These are phyloP conservation scores for Ophiostoma pallidulum DNA, from an alignment of 2,329 filamentous ascomycete genomes.

Conservation along the genomic window DNA sequence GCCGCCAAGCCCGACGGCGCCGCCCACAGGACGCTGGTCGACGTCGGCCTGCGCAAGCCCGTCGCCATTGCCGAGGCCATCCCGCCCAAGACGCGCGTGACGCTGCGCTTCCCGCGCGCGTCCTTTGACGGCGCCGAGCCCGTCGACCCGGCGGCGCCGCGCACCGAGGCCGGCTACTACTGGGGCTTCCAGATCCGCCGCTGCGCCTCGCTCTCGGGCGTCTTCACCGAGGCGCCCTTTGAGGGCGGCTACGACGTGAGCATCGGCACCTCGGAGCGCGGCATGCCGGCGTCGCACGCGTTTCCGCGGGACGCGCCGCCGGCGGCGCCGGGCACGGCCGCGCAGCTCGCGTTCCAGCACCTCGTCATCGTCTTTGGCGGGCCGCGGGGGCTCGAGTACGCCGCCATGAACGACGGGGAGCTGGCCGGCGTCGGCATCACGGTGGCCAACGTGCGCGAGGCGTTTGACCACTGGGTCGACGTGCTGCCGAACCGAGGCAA, in stretches of 20 bases:
- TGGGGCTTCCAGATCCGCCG: slow-evolving; percentile 72
- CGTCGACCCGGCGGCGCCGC: slow-evolving; percentile 58
- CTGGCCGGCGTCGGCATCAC: slow-evolving; percentile 52
- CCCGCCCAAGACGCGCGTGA: slow-evolving; percentile 63
- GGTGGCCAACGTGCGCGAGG: slow-evolving; percentile 52
- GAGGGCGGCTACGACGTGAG: slow-evolving; percentile 73
- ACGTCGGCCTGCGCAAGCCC: slow-evolving; percentile 46
- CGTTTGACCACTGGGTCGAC: slow-evolving; percentile 82
- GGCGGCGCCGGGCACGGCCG: slow-evolving; percentile 14
- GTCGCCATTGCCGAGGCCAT: slow-evolving; percentile 51
- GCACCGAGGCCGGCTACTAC: slow-evolving; percentile 71
- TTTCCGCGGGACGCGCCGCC: slow-evolving; percentile 34
- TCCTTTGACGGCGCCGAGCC: slow-evolving; percentile 42
- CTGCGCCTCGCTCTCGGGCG: slow-evolving; percentile 54
- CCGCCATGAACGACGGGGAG: slow-evolving; percentile 51
- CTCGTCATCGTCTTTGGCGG: slow-evolving; percentile 73
- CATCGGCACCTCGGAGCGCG: slow-evolving; percentile 75
- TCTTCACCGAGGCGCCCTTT: slow-evolving; percentile 69
- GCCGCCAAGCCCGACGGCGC: slow-evolving; percentile 30
- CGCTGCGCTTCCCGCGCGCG: slow-evolving; percentile 52
- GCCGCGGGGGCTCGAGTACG: slow-evolving; percentile 68
- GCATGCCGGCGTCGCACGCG: slow-evolving; percentile 39
- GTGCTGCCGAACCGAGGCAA: slow-evolving; percentile 72
- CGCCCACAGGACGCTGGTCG: slow-evolving; percentile 43
- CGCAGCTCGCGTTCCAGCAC: slow-evolving; percentile 49